Evolutionary conservation across 257 asterid genomes (phyloP).

Genomic region (Prunella vulgaris): DNA sequence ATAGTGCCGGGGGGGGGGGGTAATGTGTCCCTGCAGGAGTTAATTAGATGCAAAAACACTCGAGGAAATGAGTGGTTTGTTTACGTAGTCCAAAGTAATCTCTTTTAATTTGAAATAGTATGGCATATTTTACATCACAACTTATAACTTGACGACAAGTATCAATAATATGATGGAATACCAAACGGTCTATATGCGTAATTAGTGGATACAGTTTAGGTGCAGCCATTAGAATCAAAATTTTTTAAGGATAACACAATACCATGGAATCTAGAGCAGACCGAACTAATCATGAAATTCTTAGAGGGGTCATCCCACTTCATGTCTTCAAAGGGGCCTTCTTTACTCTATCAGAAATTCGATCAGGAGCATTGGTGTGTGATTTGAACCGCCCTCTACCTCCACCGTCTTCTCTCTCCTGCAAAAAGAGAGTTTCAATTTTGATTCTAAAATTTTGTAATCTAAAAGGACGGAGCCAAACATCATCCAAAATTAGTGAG

Average conservation of each 20-base stretch:
- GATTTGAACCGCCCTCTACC: conserved; percentile 95
- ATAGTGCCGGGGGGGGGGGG: too few relatives aligned
- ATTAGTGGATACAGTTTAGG: not conserved
- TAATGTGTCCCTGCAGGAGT: too few relatives aligned
- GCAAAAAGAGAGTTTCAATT: too few relatives aligned
- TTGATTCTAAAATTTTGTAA: too few relatives aligned
- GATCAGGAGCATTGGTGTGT: conserved; percentile 76
- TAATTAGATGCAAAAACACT: too few relatives aligned
- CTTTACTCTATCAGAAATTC: conserved; percentile 89
- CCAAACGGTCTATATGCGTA: not conserved
- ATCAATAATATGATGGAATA: not conserved
- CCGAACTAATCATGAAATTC: not conserved
- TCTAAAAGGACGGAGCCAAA: too few relatives aligned
- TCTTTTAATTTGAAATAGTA: too few relatives aligned
- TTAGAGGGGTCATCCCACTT: not conserved
- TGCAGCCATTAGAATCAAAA: not conserved
- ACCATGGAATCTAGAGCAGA: not conserved
- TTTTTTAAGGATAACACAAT: not conserved
- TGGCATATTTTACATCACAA: not conserved
- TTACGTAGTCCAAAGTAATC: too few relatives aligned
- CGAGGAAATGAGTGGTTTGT: too few relatives aligned
- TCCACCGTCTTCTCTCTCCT: conserved; percentile 82
- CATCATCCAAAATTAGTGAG: not conserved
- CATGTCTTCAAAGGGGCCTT: conserved; percentile 89
- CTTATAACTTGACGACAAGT: not conserved